These are phyloP conservation scores for Colletotrichum cordylinicola DNA, from an alignment of 2,329 filamentous ascomycete species.

Conservation along the genomic window DNA sequence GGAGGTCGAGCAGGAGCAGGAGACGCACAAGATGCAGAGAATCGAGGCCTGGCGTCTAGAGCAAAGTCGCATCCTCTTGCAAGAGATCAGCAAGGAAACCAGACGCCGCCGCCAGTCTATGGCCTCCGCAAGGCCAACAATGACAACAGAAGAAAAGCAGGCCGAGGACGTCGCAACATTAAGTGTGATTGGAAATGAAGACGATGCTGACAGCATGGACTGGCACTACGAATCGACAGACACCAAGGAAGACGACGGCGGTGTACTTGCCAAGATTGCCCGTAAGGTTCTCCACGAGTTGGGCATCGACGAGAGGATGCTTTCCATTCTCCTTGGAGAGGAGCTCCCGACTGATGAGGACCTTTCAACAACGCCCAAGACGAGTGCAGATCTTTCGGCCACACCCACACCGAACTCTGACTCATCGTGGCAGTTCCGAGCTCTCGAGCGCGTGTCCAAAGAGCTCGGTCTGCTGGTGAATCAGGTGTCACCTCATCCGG, in stretches of 20 bases:
- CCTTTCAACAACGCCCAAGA: constrained; percentile 52
- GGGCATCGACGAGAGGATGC: constrained; percentile 84
- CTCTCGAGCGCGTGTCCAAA: constrained; percentile 83
- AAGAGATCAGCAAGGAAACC: constrained; percentile 90
- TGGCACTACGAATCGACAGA: constrained; percentile 57
- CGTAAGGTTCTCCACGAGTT: constrained; percentile 86
- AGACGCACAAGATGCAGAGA: constrained; percentile 77
- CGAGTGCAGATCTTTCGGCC: constrained; percentile 28
- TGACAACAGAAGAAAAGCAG: constrained; percentile 31
- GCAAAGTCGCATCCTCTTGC: constrained; percentile 83
- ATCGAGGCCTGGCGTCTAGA: constrained; percentile 94
- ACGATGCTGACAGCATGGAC: constrained; percentile 47
- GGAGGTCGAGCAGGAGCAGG: constrained; percentile 62
- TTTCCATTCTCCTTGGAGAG: constrained; percentile 89
- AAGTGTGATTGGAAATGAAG: constrained; percentile 31
- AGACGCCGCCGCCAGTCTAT: constrained; percentile 69
- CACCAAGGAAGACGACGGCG: constrained; percentile 60
- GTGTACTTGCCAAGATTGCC: constrained; percentile 82
- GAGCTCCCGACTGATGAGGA: constrained; percentile 63
- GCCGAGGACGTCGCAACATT: constrained; percentile 36
- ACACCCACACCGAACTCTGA: constrained; percentile 38
- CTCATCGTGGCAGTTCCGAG: constrained; percentile 73
- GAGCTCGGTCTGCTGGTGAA: constrained; percentile 87
- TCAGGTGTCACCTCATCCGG: constrained; percentile 79
- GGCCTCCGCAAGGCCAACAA: constrained; percentile 46